Evolutionary conservation across 1,284 basidiomycete species (phyloP), one percentile per base, ranked within the genome.

Genomic region (Leccinum colubrinum): DNA sequence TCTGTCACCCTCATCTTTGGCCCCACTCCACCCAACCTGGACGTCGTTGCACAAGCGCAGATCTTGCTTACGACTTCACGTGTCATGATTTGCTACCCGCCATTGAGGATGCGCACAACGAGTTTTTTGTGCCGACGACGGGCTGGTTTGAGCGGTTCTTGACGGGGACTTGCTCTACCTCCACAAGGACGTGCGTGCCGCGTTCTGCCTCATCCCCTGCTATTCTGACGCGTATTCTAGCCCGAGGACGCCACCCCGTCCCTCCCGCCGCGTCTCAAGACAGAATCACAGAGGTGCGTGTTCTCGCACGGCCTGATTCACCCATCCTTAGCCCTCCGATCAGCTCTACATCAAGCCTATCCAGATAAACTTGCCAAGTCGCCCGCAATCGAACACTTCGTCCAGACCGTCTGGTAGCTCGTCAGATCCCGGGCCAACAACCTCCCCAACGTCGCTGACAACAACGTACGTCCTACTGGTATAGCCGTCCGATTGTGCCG

Each of bases 31-130:
- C 25, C 25, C 25, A 25, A 25, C 25, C 25, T 25, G 25, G 25
- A 25, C 25, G 25, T 25, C 25, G 25, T 25, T 25, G 25, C 25
- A 25, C 25, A 25, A 25, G 25, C 25, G 25, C 25, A 25, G 25
- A 25, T 25, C 25, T 25, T 25, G 25, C 25, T 25, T 25, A 25
- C 25, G 25, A 99, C 75, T 86, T 99, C 62, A 94, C 92, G 1
- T 94, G 92, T 66, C 97, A 99, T 68, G 97, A 99, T 76, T 80
- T 99, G 22, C 96, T 97, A 5, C 95, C 95, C 7, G 90, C 89
- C 66, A 90, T 99, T 69, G 97, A 99, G 73, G 97, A 99, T 72
- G 82, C 89, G 51, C 87, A 97, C 65, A 79, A 83, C 7, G 84
- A 90, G 63, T 96, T 95, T 74, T 96, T 96, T 75, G 86, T 81